phyloP scores from a whole-genome alignment of 108 stramenopile species.

The Craspedostauros australis region DNA sequence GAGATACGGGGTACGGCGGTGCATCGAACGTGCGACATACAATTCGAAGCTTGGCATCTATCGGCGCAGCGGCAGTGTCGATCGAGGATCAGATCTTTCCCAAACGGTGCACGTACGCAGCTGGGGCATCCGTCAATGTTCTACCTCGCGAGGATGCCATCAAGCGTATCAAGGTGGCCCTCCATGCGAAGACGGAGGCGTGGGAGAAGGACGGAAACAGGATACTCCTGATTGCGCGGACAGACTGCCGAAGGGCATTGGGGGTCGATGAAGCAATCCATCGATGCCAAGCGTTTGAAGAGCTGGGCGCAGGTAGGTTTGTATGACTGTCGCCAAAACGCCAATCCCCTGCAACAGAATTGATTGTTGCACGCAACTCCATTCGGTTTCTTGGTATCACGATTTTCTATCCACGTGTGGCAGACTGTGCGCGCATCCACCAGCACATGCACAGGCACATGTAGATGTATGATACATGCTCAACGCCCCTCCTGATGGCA shows the following conservation, averaged over 20 bases:
- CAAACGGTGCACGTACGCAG: slow-evolving; percentile 46
- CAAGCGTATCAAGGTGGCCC: slow-evolving; percentile 28
- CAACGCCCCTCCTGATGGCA: too few relatives aligned
- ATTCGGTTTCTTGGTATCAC: too few relatives aligned
- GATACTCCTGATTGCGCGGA: slow-evolving; percentile 40
- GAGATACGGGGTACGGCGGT: slow-evolving; percentile 59
- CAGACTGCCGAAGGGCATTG: slow-evolving; percentile 48
- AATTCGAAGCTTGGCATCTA: slow-evolving; percentile 29
- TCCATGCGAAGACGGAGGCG: slow-evolving; percentile 36
- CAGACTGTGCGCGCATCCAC: too few relatives aligned
- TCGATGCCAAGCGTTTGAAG: slow-evolving; percentile 46
- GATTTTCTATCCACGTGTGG: too few relatives aligned
- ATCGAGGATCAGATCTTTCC: slow-evolving; percentile 63
- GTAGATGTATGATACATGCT: too few relatives aligned
- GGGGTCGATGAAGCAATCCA: slow-evolving; percentile 48
- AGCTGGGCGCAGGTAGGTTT: slow-evolving; percentile 44
- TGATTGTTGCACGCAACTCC: too few relatives aligned
- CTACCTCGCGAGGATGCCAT: slow-evolving; percentile 25
- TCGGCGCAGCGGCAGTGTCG: slow-evolving; percentile 47
- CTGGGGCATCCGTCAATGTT: slow-evolving; percentile 27
- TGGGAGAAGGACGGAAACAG: slow-evolving; percentile 15
- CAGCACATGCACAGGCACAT: too few relatives aligned
- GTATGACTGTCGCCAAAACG: too few relatives aligned
- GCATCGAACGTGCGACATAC: slow-evolving; percentile 46
- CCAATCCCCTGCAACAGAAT: too few relatives aligned